Conservation (phyloP, 371 early-diverging fungal genomes). For the Rhizopus stolonifer region DNA sequence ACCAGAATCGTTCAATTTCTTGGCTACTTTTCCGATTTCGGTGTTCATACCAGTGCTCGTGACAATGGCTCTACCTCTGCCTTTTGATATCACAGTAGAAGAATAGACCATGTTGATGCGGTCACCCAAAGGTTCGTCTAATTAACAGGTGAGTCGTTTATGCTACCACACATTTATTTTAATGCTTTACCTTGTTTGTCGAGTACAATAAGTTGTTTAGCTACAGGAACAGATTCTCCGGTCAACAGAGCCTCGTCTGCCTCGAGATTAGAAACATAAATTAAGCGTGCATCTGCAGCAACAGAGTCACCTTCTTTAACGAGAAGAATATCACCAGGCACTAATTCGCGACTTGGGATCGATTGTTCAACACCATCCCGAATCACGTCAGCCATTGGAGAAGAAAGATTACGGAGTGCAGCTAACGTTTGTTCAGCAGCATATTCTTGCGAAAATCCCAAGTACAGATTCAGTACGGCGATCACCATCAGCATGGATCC, state of each 20-base stretch:
- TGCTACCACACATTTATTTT: neutral
- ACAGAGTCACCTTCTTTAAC: conserved; percentile 87
- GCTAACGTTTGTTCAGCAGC: conserved; percentile 89
- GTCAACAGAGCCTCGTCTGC: conserved; percentile 86
- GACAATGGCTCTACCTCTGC: conserved; percentile 78
- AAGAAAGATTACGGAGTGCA: conserved; percentile 76
- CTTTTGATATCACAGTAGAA: conserved; percentile 70
- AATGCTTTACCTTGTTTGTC: conserved; percentile 25
- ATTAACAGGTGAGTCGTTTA: conserved; percentile 2
- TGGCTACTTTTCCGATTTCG: conserved; percentile 88
- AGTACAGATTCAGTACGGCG: conserved; percentile 72
- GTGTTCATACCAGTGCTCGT: conserved; percentile 82
- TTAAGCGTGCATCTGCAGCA: conserved; percentile 85
- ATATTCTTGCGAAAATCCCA: conserved; percentile 89
- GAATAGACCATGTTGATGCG: conserved; percentile 76
- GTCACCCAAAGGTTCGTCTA: conserved; percentile 69
- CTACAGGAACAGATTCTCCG: conserved; percentile 78
- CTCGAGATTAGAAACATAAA: conserved; percentile 79
- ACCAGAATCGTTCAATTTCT: conserved; percentile 69
- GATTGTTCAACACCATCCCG: conserved; percentile 70
- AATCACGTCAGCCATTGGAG: conserved; percentile 75
- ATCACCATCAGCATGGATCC: conserved; percentile 71
- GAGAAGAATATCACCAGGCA: conserved; percentile 86
- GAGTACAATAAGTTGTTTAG: conserved; percentile 51
- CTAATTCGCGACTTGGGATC: conserved; percentile 71